Evolutionary conservation across 2,329 filamentous ascomycete species (phyloP), one percentile per base, ranked within the genome.

Genomic region (Ascochyta koolunga): DNA sequence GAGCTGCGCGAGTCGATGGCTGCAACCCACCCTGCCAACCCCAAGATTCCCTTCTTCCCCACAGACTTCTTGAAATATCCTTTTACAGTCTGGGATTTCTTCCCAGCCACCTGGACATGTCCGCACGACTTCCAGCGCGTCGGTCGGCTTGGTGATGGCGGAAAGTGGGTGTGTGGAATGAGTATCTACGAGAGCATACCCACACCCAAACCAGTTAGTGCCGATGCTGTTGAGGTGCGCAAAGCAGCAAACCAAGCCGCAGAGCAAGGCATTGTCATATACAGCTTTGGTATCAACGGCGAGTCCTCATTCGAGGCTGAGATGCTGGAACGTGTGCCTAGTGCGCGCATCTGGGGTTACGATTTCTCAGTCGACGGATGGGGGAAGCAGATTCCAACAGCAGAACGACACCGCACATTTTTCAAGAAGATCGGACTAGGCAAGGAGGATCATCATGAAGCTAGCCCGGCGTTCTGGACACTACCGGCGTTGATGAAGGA

Each of bases 141-240:
- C 0, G 69, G 69, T 3, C 58, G 68, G 8, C 60, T 72, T 6
- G 69, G 69, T 4, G 69, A 72, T 41, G 69, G 69, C 25, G 69
- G 69, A 13, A 72, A 72, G 58, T 72, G 69, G 69, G 68, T 72
- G 16, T 72, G 69, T 44, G 69, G 69, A 11, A 70, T 72, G 68
- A 70, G 64, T 39, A 46, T 71, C 16, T 72, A 72, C 50, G 69
- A 72, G 22, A 58, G 54, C 5, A 49, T 68, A 21, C 61, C 69
- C 1, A 60, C 54, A 8, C 59, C 63, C 1, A 54, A 59, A 6
- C 38, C 61, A 8, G 47, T 61, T 37, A 44, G 42, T 16, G 32
- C 35, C 11, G 59, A 61, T 2, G 54, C 45, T 31, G 54, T 58
- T n/a, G 55, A 61, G 29, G 31, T 52, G 1, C 59, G 62, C 10